Conservation (phyloP, 2,329 filamentous ascomycete genomes). For the Cordyceps pruinosa region DNA sequence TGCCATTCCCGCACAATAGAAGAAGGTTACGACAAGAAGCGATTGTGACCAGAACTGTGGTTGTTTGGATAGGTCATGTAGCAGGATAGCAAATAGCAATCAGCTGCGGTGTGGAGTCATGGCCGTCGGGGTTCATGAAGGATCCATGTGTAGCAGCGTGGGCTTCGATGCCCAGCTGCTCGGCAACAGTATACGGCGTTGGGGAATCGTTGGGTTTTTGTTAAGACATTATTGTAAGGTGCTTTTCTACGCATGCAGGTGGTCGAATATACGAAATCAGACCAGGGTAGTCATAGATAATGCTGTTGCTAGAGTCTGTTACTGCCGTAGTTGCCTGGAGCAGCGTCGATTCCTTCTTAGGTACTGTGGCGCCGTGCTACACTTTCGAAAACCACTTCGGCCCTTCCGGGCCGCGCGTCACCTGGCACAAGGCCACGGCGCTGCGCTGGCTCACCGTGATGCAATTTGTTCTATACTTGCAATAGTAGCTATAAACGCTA, state of each 20-base stretch:
- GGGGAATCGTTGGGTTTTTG: slow-evolving; percentile 9
- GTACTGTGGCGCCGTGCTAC: too few species aligned
- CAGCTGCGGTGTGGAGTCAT: background rate
- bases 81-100: background rate
- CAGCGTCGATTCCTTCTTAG: too few species aligned
- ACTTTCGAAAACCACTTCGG: too few species aligned
- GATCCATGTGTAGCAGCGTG: slow-evolving; percentile 3
- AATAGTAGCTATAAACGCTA: too few species aligned
- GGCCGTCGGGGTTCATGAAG: background rate
- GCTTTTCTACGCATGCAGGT: slow-evolving; percentile 6
- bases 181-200: slow-evolving; percentile 7
- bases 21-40: background rate
- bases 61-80: slow-evolving; percentile 1
- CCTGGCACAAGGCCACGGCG: too few species aligned
- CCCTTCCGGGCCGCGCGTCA: too few species aligned
- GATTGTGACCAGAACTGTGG: background rate
- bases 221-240: slow-evolving; percentile 11
- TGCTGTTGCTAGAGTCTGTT: background rate
- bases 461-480: too few species aligned
- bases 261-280: slow-evolving; percentile 10
- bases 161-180: background rate
- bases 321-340: too few species aligned
- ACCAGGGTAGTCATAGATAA: slow-evolving; percentile 7
- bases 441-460: too few species aligned
- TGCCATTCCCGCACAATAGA: background rate